phyloP scores from a whole-genome alignment of 2,329 filamentous ascomycete genomes.

The Claviceps paspali region DNA sequence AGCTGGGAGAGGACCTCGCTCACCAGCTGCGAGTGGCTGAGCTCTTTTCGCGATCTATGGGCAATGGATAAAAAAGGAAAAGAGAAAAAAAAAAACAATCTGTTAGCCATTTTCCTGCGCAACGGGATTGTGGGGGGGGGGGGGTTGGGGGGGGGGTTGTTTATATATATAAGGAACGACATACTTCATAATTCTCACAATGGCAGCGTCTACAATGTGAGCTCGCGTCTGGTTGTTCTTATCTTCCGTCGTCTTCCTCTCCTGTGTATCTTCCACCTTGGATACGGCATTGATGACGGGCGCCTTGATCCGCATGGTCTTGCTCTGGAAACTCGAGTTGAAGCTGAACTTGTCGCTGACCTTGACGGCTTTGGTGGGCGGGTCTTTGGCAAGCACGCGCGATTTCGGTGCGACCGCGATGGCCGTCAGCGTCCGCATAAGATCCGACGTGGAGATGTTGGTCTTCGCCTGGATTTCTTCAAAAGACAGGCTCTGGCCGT shows the following conservation, averaged over 20 bases:
- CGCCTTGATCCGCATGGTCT: constrained; percentile 76
- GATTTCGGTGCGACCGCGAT: constrained; percentile 74
- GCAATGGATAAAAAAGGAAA: too few species aligned
- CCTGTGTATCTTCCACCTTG: constrained; percentile 64
- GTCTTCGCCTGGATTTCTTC: constrained; percentile 76
- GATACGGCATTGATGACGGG: constrained; percentile 68
- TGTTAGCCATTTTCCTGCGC: too few species aligned
- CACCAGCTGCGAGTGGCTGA: constrained; percentile 53
- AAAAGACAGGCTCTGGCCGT: constrained; percentile 35
- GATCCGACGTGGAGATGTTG: constrained; percentile 58
- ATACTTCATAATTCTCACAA: constrained; percentile 78
- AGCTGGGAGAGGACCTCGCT: constrained; percentile 59
- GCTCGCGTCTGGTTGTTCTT: constrained; percentile 59
- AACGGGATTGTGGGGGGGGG: constrained; percentile 10
- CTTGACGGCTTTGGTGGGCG: constrained; percentile 63
- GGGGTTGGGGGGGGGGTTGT: too few species aligned
- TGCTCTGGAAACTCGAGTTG: constrained; percentile 69
- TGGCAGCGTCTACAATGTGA: constrained; percentile 58
- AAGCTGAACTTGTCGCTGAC: constrained; percentile 65
- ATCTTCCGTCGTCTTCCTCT: constrained; percentile 56
- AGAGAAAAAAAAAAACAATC: too few species aligned
- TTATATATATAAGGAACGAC: too few species aligned
- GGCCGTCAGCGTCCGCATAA: constrained; percentile 65
- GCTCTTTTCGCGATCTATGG: constrained; percentile 54
- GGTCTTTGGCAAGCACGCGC: constrained; percentile 64